phyloP scores from a whole-genome alignment of 2,329 filamentous ascomycete genomes.

The Pseudogymnoascus sp. region DNA sequence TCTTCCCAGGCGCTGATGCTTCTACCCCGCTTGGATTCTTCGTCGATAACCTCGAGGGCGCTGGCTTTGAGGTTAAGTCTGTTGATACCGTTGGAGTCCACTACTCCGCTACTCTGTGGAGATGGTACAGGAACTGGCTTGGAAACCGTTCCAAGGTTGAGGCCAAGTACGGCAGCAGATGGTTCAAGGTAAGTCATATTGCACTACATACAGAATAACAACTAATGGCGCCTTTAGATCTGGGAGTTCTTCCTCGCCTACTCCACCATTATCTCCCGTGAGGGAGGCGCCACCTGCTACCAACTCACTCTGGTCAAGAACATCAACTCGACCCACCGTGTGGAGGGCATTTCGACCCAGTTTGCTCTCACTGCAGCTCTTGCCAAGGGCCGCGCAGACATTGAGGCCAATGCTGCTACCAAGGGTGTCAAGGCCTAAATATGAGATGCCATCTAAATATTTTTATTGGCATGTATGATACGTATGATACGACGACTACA shows the following conservation, averaged over 20 bases:
- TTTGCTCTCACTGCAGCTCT: slow-evolving; percentile 59
- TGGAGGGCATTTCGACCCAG: slow-evolving; percentile 63
- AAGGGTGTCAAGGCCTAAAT: slow-evolving; percentile 5
- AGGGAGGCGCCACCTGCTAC: slow-evolving; percentile 69
- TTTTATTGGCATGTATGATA: slow-evolving; percentile 4
- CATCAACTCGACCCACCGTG: slow-evolving; percentile 70
- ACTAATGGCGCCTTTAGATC: slow-evolving; percentile 42
- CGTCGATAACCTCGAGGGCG: slow-evolving; percentile 74
- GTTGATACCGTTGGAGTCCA: slow-evolving; percentile 93
- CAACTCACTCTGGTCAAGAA: slow-evolving; percentile 77
- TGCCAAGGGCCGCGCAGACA: slow-evolving; percentile 24
- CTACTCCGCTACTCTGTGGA: slow-evolving; percentile 93
- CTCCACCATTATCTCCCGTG: slow-evolving; percentile 67
- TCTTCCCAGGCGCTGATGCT: slow-evolving; percentile 95
- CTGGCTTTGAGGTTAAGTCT: slow-evolving; percentile 84
- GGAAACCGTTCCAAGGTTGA: slow-evolving; percentile 86
- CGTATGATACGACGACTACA: slow-evolving; percentile 8
- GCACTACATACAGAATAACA: background rate
- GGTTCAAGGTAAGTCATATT: slow-evolving; percentile 72
- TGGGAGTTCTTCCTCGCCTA: slow-evolving; percentile 78
- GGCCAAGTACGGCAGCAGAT: slow-evolving; percentile 89
- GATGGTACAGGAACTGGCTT: slow-evolving; percentile 98
- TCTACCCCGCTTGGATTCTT: slow-evolving; percentile 88
- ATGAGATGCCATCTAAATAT: slow-evolving; percentile 7
- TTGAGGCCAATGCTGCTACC: background rate